These are phyloP conservation scores for Verticillium dahliae DNA, from an alignment of 2,329 filamentous ascomycete species.

Conservation along the genomic window DNA sequence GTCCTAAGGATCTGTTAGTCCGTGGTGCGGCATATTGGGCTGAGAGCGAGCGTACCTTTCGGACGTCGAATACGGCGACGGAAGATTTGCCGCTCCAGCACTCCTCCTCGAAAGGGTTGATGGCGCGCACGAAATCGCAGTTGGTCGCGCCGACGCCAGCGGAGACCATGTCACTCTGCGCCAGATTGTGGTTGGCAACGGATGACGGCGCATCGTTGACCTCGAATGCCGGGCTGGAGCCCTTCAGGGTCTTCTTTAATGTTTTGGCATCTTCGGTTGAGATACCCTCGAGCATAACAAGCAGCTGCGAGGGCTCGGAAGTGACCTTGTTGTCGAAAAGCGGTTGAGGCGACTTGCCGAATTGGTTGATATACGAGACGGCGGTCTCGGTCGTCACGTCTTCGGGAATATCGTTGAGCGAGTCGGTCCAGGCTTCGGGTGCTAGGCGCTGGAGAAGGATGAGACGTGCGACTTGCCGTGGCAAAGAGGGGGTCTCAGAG, in stretches of 20 bases:
- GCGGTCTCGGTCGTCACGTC: constrained; percentile 37
- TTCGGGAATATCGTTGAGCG: constrained; percentile 37
- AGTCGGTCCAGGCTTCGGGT: constrained; percentile 34
- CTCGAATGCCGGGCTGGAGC: constrained; percentile 39
- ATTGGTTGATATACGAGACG: constrained; percentile 52
- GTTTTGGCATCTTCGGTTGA: constrained; percentile 33
- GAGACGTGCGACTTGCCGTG: constrained; percentile 48
- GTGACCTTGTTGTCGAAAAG: constrained; percentile 40
- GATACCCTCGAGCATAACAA: constrained; percentile 54
- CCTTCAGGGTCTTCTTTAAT: constrained; percentile 33
- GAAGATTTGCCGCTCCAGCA: constrained; percentile 39
- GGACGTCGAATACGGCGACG: constrained; percentile 35
- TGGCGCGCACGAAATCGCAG: constrained; percentile 30
- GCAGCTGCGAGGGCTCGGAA: constrained; percentile 42
- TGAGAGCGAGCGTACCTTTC: constrained; percentile 27
- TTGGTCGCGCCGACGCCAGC: constrained; percentile 27
- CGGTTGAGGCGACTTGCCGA: constrained; percentile 43
- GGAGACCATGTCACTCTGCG: constrained; percentile 32
- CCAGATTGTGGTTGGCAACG: constrained; percentile 33
- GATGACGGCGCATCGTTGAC: constrained; percentile 38
- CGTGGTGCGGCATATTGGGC: not conserved
- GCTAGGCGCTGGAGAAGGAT: constrained; percentile 53
- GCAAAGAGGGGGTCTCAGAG: constrained; percentile 32
- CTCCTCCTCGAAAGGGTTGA: constrained; percentile 32
- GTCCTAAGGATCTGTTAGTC: constrained; percentile 21